phyloP scores from a whole-genome alignment of 805 yeast genomes.

The Candida khao-thaluensis region DNA sequence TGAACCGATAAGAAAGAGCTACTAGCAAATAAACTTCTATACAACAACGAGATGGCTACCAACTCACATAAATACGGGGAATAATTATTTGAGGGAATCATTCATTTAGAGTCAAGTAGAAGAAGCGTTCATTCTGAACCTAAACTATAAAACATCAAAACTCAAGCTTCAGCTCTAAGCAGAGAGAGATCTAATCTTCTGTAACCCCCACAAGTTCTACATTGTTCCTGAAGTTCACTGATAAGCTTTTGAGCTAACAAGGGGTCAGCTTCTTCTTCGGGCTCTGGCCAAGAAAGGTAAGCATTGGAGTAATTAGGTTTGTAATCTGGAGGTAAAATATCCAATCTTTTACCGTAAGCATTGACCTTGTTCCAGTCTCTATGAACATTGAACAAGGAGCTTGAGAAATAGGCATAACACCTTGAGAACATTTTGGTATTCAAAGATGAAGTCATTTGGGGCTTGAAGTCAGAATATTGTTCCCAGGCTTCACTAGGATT shows the following conservation, averaged over 20 bases:
- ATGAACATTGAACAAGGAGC: slow-evolving; percentile 50
- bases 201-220: slow-evolving; percentile 49
- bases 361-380: slow-evolving; percentile 60
- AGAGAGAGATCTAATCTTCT: slow-evolving; percentile 34
- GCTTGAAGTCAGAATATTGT: slow-evolving; percentile 48
- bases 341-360: slow-evolving; percentile 53
- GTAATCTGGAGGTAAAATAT: slow-evolving; percentile 50
- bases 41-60: too few species aligned
- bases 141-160: too few species aligned
- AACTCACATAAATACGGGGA: too few species aligned
- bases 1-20: too few species aligned
- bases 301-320: slow-evolving; percentile 51
- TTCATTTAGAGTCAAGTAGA: too few species aligned
- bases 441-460: slow-evolving; percentile 42
- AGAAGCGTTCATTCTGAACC: too few species aligned
- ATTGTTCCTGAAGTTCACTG: slow-evolving; percentile 45
- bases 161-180: not conserved
- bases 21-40: too few species aligned
- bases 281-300: slow-evolving; percentile 50
- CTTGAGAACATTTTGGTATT: slow-evolving; percentile 49
- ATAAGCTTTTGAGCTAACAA: slow-evolving; percentile 45
- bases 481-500: slow-evolving; percentile 48
- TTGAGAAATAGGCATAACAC: slow-evolving; percentile 56
- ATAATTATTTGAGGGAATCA: too few species aligned
- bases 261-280: slow-evolving; percentile 45